Evolutionary conservation across 805 yeast genomes (phyloP), one percentile per base, ranked within the genome.

Genomic region (Sporopachydermia lactativora): DNA sequence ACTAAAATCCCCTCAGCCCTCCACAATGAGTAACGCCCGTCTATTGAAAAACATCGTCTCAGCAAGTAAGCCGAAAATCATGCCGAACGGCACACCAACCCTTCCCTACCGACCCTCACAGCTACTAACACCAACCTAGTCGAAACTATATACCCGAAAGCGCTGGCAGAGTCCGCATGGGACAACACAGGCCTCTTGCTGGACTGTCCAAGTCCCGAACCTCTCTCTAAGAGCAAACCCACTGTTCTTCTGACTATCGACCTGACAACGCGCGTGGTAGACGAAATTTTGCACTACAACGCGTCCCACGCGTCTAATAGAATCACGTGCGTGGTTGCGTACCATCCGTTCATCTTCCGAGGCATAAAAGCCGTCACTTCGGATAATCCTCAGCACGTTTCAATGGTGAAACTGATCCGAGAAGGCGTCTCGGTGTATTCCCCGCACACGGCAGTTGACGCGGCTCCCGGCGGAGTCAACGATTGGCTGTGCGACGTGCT

Each of bases 371-470:
- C 75, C 8, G 70, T 92, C 43, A 70, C 77, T 2, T 61, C 66
- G n/a, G 52, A 58, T 2, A 81, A 85, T 50, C 79, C 95, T 0
- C 97, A 92, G 56, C 96, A 92, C 53, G 60, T 60, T 16, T 81
- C 94, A 4, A 64, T 89, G 41, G 57, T 89, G 34, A 70, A 71
- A 41, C 66, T 92, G 50, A 77, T 85, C 40, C 77, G 76, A 47
- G 69, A 76, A 44, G 81, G 83, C n/a, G 72, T 92, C 42, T 73
- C 86, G 39, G 98, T 92, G 1, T 92, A 92, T 57, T 80, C 80
- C 42, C 98, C 99, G 17, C 99, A 92, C 54, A 89, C 98, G 1
- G 86, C 97, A 0, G 81, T 92, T 3, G 98, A 92, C 59, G 89
- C 96, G 17, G 92, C 92, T 5, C 58, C 60, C 8, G 81, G 80